A percentile compares a stretch with the other conserved stretches of the same genome.
phyloP scores from a whole-genome alignment of 352 stramenopile species.

The Globisporangium carolinianum region DNA sequence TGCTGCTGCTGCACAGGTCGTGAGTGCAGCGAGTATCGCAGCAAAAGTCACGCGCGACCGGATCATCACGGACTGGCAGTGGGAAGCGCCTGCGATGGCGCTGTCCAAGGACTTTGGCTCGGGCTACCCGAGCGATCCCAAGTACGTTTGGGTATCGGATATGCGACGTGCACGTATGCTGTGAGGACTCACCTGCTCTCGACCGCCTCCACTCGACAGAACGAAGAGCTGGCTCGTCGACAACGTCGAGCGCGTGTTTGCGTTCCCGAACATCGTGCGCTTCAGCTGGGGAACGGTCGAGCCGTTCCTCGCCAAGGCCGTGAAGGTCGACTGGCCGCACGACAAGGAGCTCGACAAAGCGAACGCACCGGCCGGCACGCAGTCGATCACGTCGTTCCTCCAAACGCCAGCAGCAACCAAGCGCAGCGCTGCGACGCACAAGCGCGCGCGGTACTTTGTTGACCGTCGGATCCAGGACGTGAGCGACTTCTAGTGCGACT shows the following conservation, averaged over 20 bases:
- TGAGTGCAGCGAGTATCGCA: slow-evolving; percentile 89
- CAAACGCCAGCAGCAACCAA: slow-evolving; percentile 21
- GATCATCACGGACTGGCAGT: slow-evolving; percentile 87
- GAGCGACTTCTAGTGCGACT: slow-evolving; percentile 41
- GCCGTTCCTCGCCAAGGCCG: slow-evolving; percentile 39
- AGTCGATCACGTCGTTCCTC: slow-evolving; percentile 80
- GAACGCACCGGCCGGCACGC: slow-evolving; percentile 48
- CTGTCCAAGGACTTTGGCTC: slow-evolving; percentile 75
- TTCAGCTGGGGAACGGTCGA: slow-evolving; percentile 90
- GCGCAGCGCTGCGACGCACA: not conserved
- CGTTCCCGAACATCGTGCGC: slow-evolving; percentile 88
- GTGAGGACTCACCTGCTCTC: no score
- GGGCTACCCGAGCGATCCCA: slow-evolving; percentile 91
- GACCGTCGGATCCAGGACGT: slow-evolving; percentile 54
- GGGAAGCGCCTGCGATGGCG: slow-evolving; percentile 62
- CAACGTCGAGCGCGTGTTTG: slow-evolving; percentile 86
- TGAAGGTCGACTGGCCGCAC: slow-evolving; percentile 61
- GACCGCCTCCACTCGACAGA: slow-evolving; percentile 13
- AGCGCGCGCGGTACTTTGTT: slow-evolving; percentile 44
- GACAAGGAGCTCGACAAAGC: slow-evolving; percentile 65
- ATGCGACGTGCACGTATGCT: no score
- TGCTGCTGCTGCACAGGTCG: slow-evolving; percentile 31
- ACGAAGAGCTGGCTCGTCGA: slow-evolving; percentile 84
- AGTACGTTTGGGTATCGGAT: slow-evolving; percentile 28
- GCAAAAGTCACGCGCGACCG: slow-evolving; percentile 92